Base-by-base conservation (phyloP, 2,329 filamentous ascomycete species). In the Chaetomium globosum region DNA sequence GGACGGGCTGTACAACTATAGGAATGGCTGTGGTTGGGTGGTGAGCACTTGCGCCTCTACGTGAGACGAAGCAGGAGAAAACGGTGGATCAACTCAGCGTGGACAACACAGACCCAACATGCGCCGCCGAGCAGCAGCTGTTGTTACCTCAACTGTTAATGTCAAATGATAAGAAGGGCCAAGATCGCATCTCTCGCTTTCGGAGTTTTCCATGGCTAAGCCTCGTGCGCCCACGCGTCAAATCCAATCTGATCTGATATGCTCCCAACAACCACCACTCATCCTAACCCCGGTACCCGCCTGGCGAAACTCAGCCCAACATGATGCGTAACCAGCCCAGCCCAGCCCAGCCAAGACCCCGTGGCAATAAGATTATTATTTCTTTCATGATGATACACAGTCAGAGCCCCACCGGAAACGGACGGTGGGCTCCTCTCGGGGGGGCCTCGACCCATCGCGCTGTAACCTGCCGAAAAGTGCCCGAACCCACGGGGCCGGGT, bases 401-500 rank as follows among this genome's bases (percentile, higher is more conserved):
- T 19, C 51, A 54, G 51, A 57, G 46, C 61, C 61, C 54, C 46
- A 63, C 61, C 36, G 13, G 3, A 59, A 64, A 59, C 56, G 49
- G 48, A 64, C 28, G 43, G 30, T 26, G 33, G 16, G 39, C 39
- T 43, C 39, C 39, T 43, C 39, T 43, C 39, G 46, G 7, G 46
- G 8, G n/a, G 9, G 21, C 2, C n/a, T 48, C 9, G 28, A 30
- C 26, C 51, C 28, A 30, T 53, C 19, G 26, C 13, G 21, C 28
- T 31, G 39, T 9, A 58, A 61, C 53, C 48, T 31, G 21, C 63
- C 59, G 63, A 61, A 58, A 61, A 65, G 59, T 65, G 64, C 59
- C 64, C 64, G 59, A 62, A 56, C 26, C 63, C 63, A 59, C 36
- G 59, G 63, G 36, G 26, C 36, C 59, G 64, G 64, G 59, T 54